Base-by-base conservation (phyloP, 768 basidiomycete genomes). In the Lactifluus pinguis region DNA sequence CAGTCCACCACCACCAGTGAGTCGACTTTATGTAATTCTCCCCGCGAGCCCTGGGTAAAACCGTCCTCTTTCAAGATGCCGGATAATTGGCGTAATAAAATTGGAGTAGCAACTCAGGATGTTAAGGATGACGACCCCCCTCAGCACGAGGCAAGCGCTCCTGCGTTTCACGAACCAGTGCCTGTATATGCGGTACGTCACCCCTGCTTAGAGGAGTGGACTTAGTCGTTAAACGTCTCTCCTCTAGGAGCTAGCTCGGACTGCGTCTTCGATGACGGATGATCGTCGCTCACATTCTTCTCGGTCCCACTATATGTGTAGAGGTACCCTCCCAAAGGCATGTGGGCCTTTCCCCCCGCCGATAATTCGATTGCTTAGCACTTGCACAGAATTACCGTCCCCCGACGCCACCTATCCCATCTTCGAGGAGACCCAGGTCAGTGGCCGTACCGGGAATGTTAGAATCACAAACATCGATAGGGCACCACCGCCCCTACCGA, bases 321-420 rank as follows among this genome's bases (percentile, higher is more conserved):
- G 49, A 39, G 50, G 36, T 11, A 47, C 58, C n/a, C 7, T 59
- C 6, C 57, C 64, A 8, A 57, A 49, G 56, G 64, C 52, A 62
- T 15, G 63, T 59, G 15, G 59, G 10, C 36, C 25, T 32, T 32
- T 34, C 30, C 44, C 11, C 38, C 10, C 44, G 45, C 30, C 29
- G 10, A 3, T 25, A 9, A 11, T 45, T 15, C 39, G 32, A 30
- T 45, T 49, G 34, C 44, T 42, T 19, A 56, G 36, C 44, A 34
- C 30, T 51, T 51, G 3, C 15, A 7, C 52, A 72, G 72, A 55
- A 51, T 44, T 73, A 70, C 64, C 70, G 72, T 25, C 72, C 72
- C 34, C 72, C 72, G 14, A 73, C 72, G 15, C 72, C 72, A 49
- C 72, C 72, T 19, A 57, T 69, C 3, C 68, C 63, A 29, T 68